These are phyloP conservation scores for Cutaneotrichosporon sp. DNA, from an alignment of 1,284 basidiomycete species.

Conservation along the genomic window DNA sequence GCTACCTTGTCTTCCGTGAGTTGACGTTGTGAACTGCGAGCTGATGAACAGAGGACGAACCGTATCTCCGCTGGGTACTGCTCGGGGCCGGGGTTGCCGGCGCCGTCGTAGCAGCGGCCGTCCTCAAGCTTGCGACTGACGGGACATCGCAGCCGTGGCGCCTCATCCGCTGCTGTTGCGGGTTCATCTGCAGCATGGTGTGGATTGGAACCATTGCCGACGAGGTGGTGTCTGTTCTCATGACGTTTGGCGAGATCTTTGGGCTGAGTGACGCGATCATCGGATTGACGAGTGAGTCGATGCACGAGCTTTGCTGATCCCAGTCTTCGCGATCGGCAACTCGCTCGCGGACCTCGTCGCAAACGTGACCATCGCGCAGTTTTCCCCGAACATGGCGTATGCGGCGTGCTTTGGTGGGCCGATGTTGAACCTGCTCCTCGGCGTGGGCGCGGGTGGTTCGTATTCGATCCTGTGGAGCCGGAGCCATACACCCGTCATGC, in stretches of 20 bases:
- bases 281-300: constrained; percentile 67
- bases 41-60: constrained; percentile 58
- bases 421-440: constrained; percentile 92
- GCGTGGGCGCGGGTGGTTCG: constrained; percentile 51
- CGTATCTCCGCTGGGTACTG: constrained; percentile 61
- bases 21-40: constrained; percentile 24
- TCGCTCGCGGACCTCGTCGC: constrained; percentile 94
- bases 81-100: constrained; percentile 61
- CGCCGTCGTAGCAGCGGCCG: constrained; percentile 59
- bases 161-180: constrained; percentile 78
- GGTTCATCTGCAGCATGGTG: constrained; percentile 81
- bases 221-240: constrained; percentile 83
- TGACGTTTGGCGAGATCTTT: constrained; percentile 90
- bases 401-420: constrained; percentile 54
- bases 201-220: constrained; percentile 97
- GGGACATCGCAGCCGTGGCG: constrained; percentile 63
- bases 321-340: constrained; percentile 89
- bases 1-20: constrained; percentile 71
- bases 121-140: constrained; percentile 63
- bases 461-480: constrained; percentile 50
- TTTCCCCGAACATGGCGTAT: constrained; percentile 54
- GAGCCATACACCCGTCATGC: constrained; percentile 64
- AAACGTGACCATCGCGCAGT: constrained; percentile 83
- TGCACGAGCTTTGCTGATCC: constrained; percentile 1
- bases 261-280: constrained; percentile 97